Conservation (phyloP, 176 grass and related monocot species). For the Rhynchospora pubera region DNA sequence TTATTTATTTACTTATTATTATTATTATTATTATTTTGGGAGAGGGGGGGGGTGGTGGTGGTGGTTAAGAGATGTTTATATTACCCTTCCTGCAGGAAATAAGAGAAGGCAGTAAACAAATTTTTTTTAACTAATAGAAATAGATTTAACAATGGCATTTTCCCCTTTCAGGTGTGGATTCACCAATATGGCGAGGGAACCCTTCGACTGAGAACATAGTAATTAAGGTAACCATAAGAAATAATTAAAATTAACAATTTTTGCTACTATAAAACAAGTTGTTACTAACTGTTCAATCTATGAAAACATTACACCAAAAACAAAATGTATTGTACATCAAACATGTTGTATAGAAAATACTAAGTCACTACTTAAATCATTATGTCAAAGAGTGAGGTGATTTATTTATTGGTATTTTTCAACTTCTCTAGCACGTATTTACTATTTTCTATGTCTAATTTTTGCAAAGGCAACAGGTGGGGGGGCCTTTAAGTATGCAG, state of each 20-base stretch:
- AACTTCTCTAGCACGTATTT: no score
- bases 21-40: background rate
- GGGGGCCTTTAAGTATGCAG: slow-evolving; percentile 86
- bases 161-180: slow-evolving; percentile 67
- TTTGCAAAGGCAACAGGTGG: slow-evolving; percentile 97
- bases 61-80: background rate
- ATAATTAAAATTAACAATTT: background rate
- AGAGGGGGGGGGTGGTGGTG: background rate
- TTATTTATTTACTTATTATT: no score
- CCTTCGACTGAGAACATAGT: slow-evolving; percentile 52
- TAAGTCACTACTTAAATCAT: background rate
- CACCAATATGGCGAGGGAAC: slow-evolving; percentile 72
- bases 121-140: background rate
- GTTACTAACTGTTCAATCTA: background rate
- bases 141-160: slow-evolving; percentile 20
- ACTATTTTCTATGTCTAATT: slow-evolving; percentile 36
- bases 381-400: no score
- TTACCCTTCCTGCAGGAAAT: background rate
- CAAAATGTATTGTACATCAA: background rate
- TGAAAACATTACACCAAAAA: background rate
- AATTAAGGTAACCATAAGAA: slow-evolving; percentile 67
- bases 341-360: background rate
- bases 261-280: background rate
- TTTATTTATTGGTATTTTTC: no score
- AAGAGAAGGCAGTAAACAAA: background rate